Percentiles rank a stretch among this genome's conserved stretches.
These are phyloP conservation scores for Tylopilus sp. DNA, from an alignment of 768 basidiomycete genomes.

Conservation along the genomic window DNA sequence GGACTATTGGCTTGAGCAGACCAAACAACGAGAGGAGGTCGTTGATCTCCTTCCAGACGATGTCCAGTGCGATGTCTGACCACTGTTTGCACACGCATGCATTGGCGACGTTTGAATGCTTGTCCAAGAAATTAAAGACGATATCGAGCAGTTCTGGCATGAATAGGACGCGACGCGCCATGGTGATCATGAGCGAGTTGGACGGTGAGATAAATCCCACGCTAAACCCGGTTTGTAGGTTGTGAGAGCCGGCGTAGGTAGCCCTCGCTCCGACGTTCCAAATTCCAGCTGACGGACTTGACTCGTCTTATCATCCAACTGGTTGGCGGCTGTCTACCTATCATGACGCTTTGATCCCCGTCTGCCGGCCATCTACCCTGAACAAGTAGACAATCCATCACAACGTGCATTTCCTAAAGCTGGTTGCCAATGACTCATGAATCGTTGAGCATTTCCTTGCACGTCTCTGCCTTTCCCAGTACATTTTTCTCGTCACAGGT, in stretches of 20 bases:
- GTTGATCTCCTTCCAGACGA: constrained; percentile 54
- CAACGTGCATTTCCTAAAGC: too few relatives aligned
- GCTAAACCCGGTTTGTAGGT: too few relatives aligned
- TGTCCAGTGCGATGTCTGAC: constrained; percentile 55
- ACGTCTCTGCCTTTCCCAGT: neutral
- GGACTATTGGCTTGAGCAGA: constrained; percentile 45
- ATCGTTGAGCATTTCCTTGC: neutral
- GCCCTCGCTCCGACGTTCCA: too few relatives aligned
- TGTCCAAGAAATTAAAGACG: constrained; percentile 48
- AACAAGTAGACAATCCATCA: too few relatives aligned
- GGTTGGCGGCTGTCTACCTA: too few relatives aligned
- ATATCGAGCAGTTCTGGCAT: constrained; percentile 61
- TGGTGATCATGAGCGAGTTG: neutral
- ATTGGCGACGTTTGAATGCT: constrained; percentile 38
- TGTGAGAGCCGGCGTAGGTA: too few relatives aligned
- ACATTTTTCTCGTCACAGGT: neutral
- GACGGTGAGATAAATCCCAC: neutral
- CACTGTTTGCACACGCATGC: constrained; percentile 57
- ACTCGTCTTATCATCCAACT: too few relatives aligned
- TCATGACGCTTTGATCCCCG: too few relatives aligned
- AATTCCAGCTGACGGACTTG: too few relatives aligned
- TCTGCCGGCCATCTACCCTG: too few relatives aligned
- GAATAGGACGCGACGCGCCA: constrained; percentile 35
- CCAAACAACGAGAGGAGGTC: constrained; percentile 44
- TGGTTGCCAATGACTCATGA: too few relatives aligned